Evolutionary conservation across 2,329 filamentous ascomycete species (phyloP), one percentile per base, ranked within the genome.

Genomic region (Xylariomycetidae sp.): DNA sequence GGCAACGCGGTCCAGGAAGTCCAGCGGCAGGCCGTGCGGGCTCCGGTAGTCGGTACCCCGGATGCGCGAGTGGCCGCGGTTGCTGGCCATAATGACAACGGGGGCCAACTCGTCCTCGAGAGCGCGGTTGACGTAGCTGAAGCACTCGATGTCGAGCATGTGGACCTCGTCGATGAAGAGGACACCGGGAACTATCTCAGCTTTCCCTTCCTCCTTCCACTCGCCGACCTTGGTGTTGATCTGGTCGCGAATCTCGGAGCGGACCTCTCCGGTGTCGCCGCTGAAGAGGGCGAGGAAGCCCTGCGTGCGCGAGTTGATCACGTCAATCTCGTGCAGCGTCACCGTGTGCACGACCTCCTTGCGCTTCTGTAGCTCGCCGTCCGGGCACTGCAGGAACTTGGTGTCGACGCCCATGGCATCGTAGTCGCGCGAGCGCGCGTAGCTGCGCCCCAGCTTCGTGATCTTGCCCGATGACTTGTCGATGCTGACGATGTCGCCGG

Each of bases 141-240:
- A 98, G 68, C 90, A 96, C 63, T 98, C 92, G 45, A 96, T 95
- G 59, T 98, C 92, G 37, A 98, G 84, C 90, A 98, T 96, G 70
- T 98, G 92, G 5, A 98, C 90, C 67, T 98, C 92, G 54, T 98
- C 92, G 53, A 98, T 94, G 70, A 98, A 98, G 6, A 98, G 69
- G 6, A 98, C 92, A 28, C 92, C 92, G 0, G 92, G 92, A 1
- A 98, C 88, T 34, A 98, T 96, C 64, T 94, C 89, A 3, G 92
- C 92, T 63, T 98, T 98, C 65, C 92, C 92, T 64, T 98, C 92
- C 62, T 98, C 92, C 64, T 94, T 95, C 92, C 92, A 98, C 64
- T 98, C 92, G 29, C 82, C 89, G 2, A 98, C 89, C 65, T 98
- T 98, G 48, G 86, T 95, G 67, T 98, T 94, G 72, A 98, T 98